Percentiles rank a stretch among this genome's conserved stretches.
These are phyloP conservation scores for Vanderwaltozyma verrucispora DNA, from an alignment of 805 yeast genomes.

Conservation along the genomic window DNA sequence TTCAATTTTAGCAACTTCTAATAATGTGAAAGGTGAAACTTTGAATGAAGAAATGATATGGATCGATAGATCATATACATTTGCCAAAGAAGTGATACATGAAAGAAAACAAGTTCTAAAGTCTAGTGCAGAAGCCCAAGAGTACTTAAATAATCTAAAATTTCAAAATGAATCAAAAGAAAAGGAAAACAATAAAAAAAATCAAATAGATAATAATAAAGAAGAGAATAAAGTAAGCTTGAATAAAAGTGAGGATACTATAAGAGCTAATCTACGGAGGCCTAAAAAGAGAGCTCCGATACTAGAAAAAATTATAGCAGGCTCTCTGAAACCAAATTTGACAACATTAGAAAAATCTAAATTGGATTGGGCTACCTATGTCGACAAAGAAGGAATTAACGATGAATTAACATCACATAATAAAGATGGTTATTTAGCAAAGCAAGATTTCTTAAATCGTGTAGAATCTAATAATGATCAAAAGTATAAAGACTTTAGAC, in stretches of 20 bases:
- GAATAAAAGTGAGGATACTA: slow-evolving; percentile 9
- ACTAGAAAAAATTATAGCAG: slow-evolving; percentile 62
- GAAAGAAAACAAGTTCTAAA: slow-evolving; percentile 72
- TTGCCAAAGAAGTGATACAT: slow-evolving; percentile 75
- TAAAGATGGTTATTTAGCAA: slow-evolving; percentile 84
- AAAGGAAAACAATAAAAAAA: slow-evolving; percentile 2
- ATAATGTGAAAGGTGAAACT: slow-evolving; percentile 6
- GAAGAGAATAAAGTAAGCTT: slow-evolving; percentile 17
- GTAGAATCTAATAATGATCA: slow-evolving; percentile 42
- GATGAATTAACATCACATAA: slow-evolving; percentile 76
- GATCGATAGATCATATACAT: slow-evolving; percentile 69
- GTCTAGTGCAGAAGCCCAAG: slow-evolving; percentile 79
- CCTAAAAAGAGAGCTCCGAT: slow-evolving; percentile 66
- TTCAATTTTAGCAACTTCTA: slow-evolving; percentile 1
- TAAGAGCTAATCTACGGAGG: slow-evolving; percentile 33
- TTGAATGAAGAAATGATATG: slow-evolving; percentile 42
- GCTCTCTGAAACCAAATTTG: slow-evolving; percentile 63
- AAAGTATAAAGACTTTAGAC: slow-evolving; percentile 31
- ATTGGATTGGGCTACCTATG: slow-evolving; percentile 91
- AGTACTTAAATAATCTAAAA: slow-evolving; percentile 51
- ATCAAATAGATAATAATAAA: neutral
- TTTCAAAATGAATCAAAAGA: slow-evolving; percentile 17
- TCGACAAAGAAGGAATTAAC: slow-evolving; percentile 71
- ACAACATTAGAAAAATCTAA: slow-evolving; percentile 89
- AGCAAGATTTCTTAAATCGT: slow-evolving; percentile 77